Evolutionary conservation across 176 grass and related monocot species (phyloP).

Genomic region (Paspalum vaginatum): DNA sequence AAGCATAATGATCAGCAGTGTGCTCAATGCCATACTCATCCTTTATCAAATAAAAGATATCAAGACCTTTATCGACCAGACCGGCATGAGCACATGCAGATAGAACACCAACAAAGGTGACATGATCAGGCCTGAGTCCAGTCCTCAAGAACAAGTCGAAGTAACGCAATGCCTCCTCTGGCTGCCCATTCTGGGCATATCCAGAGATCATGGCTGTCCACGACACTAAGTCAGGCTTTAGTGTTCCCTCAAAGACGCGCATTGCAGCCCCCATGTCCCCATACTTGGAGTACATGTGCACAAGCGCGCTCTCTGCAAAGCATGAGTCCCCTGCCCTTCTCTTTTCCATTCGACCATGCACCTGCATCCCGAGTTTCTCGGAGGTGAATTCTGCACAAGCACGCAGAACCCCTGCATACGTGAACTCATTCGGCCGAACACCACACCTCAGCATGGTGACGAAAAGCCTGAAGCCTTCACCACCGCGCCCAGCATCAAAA

Average conservation of each 20-base stretch:
- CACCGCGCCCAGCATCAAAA: conserved; percentile 52
- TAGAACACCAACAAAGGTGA: conserved; percentile 71
- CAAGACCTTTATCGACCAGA: conserved; percentile 63
- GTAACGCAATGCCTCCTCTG: conserved; percentile 61
- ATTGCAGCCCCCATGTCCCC: conserved; percentile 67
- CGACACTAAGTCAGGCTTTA: conserved; percentile 63
- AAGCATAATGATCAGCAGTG: conserved; percentile 81
- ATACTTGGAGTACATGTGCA: conserved; percentile 90
- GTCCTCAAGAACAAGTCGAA: conserved; percentile 66
- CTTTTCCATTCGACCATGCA: conserved; percentile 73
- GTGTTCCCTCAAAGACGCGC: conserved; percentile 55
- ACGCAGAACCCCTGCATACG: conserved; percentile 67
- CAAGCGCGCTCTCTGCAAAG: conserved; percentile 62
- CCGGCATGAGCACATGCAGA: conserved; percentile 81
- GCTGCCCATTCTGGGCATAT: conserved; percentile 73
- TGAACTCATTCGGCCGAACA: conserved; percentile 71
- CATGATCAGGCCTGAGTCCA: conserved; percentile 65
- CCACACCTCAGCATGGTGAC: conserved; percentile 54
- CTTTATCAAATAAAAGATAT: conserved; percentile 74
- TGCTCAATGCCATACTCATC: conserved; percentile 54
- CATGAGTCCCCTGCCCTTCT: conserved; percentile 49
- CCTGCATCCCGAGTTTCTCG: conserved; percentile 65
- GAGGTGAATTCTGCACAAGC: conserved; percentile 59
- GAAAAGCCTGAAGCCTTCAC: conserved; percentile 69
- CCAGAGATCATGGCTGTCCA: conserved; percentile 76